Evolutionary conservation across 1,139 yeast species (phyloP), one percentile per base, ranked within the genome.

Genomic region (Saccharomyces hybrid): DNA sequence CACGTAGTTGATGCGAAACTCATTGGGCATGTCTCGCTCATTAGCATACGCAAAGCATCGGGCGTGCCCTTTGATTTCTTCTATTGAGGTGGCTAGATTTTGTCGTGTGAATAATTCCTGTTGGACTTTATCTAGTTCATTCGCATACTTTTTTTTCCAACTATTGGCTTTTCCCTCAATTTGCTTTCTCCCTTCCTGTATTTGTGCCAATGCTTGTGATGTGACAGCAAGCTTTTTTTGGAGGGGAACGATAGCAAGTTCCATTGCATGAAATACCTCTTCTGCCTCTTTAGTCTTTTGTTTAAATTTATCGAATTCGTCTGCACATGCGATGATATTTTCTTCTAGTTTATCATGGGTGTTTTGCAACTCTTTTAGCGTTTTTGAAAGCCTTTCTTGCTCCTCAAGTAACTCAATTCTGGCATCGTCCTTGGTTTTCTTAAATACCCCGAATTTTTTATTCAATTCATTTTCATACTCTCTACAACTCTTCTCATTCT

Each of bases 391-490:
- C 13, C 9, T 27, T 16, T 11, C 26, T 29, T 54, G 55, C 52
- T 53, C 52, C 2, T 41, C 13, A n/a, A 14, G 46, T 50, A 60
- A 47, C 11, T 51, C 55, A 9, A 46, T 26, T 41, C 57, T 50
- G 1, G 62, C 59, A 48, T 51, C 49, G 41, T 52, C 29, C 50
- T 63, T 64, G 13, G 41, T 41, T 9, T 32, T 38, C 47, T 61
- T 59, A 28, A 61, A 63, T n/a, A 57, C 48, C 27, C 56, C 57
- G 25, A 63, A 54, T 11, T 55, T 52, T 1, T 48, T 28, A 7
- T 48, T 49, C n/a, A 60, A 44, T 8, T 55, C 54, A 7, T 51
- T 46, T 23, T 56, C 61, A 50, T 55, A 58, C 9, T 52, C 49
- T 7, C 46, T 16, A 32, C 60, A 53, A 19, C 51, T 52, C 6